phyloP scores from a whole-genome alignment of 352 stramenopile species.

The Pythium rhizo-oryzae region DNA sequence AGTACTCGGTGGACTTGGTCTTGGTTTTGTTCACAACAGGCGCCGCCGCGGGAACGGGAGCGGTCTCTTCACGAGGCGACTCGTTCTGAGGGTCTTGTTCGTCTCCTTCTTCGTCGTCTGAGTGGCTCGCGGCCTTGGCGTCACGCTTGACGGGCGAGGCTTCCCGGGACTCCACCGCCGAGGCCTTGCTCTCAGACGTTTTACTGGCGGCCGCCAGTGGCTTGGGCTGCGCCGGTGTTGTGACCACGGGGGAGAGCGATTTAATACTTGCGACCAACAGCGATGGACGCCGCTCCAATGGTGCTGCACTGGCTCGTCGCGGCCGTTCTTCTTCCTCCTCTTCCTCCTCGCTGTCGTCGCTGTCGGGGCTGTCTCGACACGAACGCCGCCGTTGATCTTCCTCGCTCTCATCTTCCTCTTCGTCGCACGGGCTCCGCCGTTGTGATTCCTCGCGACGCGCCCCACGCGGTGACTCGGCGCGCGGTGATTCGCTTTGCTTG shows the following conservation, averaged over 20 bases:
- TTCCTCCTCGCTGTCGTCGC: constrained; percentile 17
- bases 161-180: background rate
- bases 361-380: background rate
- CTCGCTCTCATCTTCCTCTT: constrained; percentile 17
- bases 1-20: constrained; percentile 42
- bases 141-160: constrained; percentile 2
- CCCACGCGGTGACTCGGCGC: background rate
- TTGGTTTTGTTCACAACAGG: background rate
- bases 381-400: background rate
- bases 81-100: constrained; percentile 45
- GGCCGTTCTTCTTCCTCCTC: constrained; percentile 29
- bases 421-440: background rate
- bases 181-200: background rate
- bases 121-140: constrained; percentile 4
- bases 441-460: background rate
- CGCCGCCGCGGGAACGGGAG: background rate
- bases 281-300: constrained; percentile 22
- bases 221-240: constrained; percentile 22
- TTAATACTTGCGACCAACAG: constrained; percentile 72
- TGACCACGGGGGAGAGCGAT: constrained; percentile 32
- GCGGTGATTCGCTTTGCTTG: constrained; percentile 2
- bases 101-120: constrained; percentile 31
- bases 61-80: constrained; percentile 38
- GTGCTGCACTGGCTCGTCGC: constrained; percentile 8
- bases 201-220: constrained; percentile 16